Evolutionary conservation across 192 early-diverging fungal species (phyloP), one percentile per base, ranked within the genome.

Genomic region (Coemansia biformis): DNA sequence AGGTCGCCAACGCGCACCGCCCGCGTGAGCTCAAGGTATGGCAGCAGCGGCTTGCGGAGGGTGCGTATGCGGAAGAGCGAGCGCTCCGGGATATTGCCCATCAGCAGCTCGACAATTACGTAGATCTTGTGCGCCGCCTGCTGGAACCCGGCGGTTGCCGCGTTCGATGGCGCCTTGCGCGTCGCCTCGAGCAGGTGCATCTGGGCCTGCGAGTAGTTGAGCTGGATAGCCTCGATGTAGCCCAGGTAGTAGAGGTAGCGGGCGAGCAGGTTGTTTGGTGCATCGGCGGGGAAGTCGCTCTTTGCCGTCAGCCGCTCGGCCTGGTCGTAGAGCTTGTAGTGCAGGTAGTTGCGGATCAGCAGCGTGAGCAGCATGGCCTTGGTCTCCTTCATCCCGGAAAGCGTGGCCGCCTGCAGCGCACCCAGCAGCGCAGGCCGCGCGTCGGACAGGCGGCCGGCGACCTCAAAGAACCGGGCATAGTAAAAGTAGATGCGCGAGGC

Each of bases 1-100:
- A 99, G 73, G 48, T 99, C 96, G 48, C 96, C 94, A 24, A 96
- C 78, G 21, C 94, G 85, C 3, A 99, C 96, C 31, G 93, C 94
- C 75, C 93, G 96, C 7, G 93, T 89, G 50, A 99, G 88, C 52
- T 91, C 85, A 24, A 99, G 79, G 70, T 99, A 99, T 13, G 96
- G 96, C 40, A 79, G 62, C 44, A 99, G 67, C 0, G 92, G 77
- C 77, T 88, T 92, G 42, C 80, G 80, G 36, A 99, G 64, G 21
- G 83, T 82, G 4, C 88, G 85, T 52, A 92, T 83, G 47, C 92
- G 78, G 80, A 99, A 99, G 21, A 94, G 63, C 30, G 88, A 86
- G 43, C 94, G 80, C 52, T 97, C 94, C 11, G 96, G 94, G 48
- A 99, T 96, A 55, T 99, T 92, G 19, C 96, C 96, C 89, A 96